Evolutionary conservation across 2,329 filamentous ascomycete genomes (phyloP), one percentile per base, ranked within the genome.

Genomic region (Pyrenophora tritici-repentis): DNA sequence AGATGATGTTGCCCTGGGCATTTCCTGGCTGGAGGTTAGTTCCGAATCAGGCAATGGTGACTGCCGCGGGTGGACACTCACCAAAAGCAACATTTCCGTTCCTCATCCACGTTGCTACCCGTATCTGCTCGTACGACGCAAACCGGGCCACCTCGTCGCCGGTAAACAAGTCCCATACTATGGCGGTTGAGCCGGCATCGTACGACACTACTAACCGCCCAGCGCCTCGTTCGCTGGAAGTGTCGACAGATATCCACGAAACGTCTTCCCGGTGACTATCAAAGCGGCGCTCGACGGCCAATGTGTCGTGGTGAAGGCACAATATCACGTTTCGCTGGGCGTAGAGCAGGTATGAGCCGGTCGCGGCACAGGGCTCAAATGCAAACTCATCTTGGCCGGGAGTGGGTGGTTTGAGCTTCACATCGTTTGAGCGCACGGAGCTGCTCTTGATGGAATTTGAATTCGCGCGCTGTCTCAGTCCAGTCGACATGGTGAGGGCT

Each of bases 31-130:
- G 20, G 33, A 35, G 35, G 48, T 64, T 48, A 64, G 57, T 43
- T 48, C 33, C 29, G n/a, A 18, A 39, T 20, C 41, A 12, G 42
- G 48, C 50, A 53, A 44, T 37, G 17, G 50, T 47, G 39, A 36
- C 17, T 46, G 26, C 31, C 35, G 6, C 18, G 13, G 17, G n/a
- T 22, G 14, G 29, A 26, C n/a, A 63, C 86, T 74, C 81, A 97
- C 93, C 94, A 79, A 97, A 97, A 32, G 91, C 93, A 61, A 99
- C 87, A 76, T 96, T 96, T 47, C 94, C 94, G 76, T 97, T 97
- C 37, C 88, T 84, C 92, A 99, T 97, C 91, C 94, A 99, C 10
- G 89, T 82, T 32, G 92, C 93, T 24, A 90, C 87, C 17, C 86
- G 87, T 57, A 97, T 82, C 60, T 89, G 85, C 67, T 96, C 91